Evolutionary conservation across 768 basidiomycete species (phyloP), one percentile per base, ranked within the genome.

Genomic region (Hygrophorus russula): DNA sequence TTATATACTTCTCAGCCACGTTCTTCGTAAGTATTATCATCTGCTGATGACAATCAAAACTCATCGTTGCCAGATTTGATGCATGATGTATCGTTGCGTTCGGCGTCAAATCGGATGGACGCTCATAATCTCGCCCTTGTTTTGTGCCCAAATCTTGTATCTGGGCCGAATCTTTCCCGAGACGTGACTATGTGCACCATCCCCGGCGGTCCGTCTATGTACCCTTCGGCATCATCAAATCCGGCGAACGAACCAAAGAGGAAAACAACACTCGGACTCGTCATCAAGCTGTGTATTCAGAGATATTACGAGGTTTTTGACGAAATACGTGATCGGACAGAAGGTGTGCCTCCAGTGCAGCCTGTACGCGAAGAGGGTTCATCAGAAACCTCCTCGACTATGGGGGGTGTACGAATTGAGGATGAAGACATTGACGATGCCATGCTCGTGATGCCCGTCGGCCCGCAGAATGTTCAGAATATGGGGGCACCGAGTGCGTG

Each of bases 261-360:
- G 28, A 65, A 64, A 49, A 77, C 76, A 7, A 87, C 85, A 0
- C 65, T 91, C 0, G 86, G 85, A 2, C 65, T 68, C 48, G 64
- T 90, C 33, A 67, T 89, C 58, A 79, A 79, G 55, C 62, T 86
- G 34, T 90, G 84, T 58, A 88, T 90, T 40, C 73, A 82, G 52
- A 75, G 76, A 34, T 91, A 90, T 57, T 89, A 81, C 57, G 88
- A 91, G 56, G 66, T 90, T 24, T 91, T 91, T 51, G 87, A 89
- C 55, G 88, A 90, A 51, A 60, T 82, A n/a, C 62, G 59, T 45
- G 88, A 89, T 60, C 73, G 78, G 12, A 71, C 70, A 46, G 85
- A 88, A 50, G 78, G 78, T 2, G 49, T 74, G 11, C 62, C 63
- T 1, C 39, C 58, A 2, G 60, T 53, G 44, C 42, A 43, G 17